phyloP scores from a whole-genome alignment of 2,329 filamentous ascomycete genomes.

The Helotiales sp. region DNA sequence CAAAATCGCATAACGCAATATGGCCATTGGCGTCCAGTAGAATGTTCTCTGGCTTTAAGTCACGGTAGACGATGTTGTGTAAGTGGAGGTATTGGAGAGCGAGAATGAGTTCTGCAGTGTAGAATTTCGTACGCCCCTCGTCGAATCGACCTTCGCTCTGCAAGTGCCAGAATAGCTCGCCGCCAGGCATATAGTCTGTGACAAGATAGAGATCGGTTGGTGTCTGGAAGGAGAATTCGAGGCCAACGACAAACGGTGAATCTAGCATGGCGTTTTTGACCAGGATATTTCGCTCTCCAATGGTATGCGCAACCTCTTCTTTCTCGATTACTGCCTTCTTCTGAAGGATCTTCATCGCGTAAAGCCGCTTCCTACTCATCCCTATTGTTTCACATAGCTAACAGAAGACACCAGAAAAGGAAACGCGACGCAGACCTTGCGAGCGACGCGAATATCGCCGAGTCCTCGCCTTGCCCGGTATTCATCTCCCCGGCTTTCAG shows the following conservation, averaged over 20 bases:
- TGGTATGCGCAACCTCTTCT: conserved; percentile 97
- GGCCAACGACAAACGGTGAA: conserved; percentile 94
- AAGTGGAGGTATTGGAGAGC: conserved; percentile 94
- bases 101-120: conserved; percentile 96
- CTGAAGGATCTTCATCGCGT: conserved; percentile 98
- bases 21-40: conserved; percentile 95
- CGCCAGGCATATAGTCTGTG: conserved; percentile 98
- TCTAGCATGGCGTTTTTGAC: conserved; percentile 95
- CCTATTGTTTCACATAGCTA: too few relatives aligned
- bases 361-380: too few relatives aligned
- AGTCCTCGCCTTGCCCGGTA: too few relatives aligned
- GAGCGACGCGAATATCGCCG: too few relatives aligned
- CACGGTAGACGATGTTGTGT: conserved; percentile 96
- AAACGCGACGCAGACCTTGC: too few relatives aligned
- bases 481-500: too few relatives aligned
- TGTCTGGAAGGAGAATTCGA: conserved; percentile 99
- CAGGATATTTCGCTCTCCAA: conserved; percentile 95
- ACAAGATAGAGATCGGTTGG: conserved; percentile 97
- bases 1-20: conserved; percentile 97
- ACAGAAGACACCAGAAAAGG: too few relatives aligned
- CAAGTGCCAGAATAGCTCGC: conserved; percentile 97
- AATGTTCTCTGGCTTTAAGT: conserved; percentile 97
- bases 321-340: conserved; percentile 99
- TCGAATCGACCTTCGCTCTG: conserved; percentile 97
- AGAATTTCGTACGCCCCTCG: conserved; percentile 95